These are phyloP conservation scores for Aspergillus alliaceus DNA, from an alignment of 2,329 filamentous ascomycete genomes.

Conservation along the genomic window DNA sequence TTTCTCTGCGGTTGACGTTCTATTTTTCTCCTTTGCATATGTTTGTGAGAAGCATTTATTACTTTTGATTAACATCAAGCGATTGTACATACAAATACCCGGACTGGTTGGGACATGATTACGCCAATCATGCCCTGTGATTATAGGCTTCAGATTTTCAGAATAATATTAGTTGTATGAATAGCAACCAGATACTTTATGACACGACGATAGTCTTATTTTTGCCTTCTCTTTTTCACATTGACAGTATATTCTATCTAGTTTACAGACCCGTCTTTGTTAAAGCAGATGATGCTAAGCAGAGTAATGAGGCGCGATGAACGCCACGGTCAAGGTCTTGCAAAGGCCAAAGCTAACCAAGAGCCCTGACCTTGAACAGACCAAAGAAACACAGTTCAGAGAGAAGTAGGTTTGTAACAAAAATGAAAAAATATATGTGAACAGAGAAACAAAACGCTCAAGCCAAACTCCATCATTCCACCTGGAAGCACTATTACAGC, in stretches of 20 bases:
- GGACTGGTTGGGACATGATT: background rate
- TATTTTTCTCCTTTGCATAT: background rate
- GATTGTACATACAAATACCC: background rate
- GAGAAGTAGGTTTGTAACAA: background rate
- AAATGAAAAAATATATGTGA: background rate
- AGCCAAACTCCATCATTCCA: constrained; percentile 12
- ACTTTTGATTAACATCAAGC: background rate
- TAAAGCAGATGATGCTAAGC: background rate
- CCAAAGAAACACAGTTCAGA: background rate
- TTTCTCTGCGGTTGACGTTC: background rate
- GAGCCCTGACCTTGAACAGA: background rate
- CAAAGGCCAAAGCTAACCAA: background rate
- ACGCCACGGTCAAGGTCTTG: background rate
- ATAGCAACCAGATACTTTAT: background rate
- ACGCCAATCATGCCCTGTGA: background rate
- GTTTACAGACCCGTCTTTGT: constrained; percentile 2
- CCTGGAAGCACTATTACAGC: background rate
- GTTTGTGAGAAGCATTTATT: background rate
- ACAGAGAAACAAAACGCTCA: constrained; percentile 11
- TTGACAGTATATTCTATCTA: constrained; percentile 10
- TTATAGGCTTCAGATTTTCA: constrained; percentile 4
- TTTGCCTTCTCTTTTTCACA: background rate
- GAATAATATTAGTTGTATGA: background rate
- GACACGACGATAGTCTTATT: background rate
- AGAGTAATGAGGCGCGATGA: background rate